A percentile compares a stretch with the other conserved stretches of the same genome.
These are phyloP conservation scores for Cutaneotrichosporon sp. DNA, from an alignment of 1,284 basidiomycete species.

Conservation along the genomic window DNA sequence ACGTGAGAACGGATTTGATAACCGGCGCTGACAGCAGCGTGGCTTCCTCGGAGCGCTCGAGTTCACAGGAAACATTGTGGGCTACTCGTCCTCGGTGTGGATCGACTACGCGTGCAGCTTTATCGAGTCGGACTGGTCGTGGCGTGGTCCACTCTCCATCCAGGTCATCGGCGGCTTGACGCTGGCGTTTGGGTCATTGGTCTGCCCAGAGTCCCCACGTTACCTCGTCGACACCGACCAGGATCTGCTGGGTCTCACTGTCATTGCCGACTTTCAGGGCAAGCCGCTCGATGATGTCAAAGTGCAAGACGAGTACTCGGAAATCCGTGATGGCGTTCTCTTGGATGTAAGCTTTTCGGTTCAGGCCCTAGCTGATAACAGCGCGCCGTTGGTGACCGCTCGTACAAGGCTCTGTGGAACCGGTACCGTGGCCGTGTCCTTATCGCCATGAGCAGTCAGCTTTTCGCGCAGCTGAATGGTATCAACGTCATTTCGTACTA, in stretches of 20 bases:
- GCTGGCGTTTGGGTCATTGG: constrained; percentile 72
- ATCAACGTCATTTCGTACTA: constrained; percentile 95
- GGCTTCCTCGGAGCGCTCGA: constrained; percentile 93
- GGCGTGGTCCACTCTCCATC: constrained; percentile 78
- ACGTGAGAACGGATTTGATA: constrained; percentile 56
- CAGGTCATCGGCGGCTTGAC: constrained; percentile 83
- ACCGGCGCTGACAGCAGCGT: constrained; percentile 47
- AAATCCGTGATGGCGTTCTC: constrained; percentile 84
- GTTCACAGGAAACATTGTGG: constrained; percentile 88
- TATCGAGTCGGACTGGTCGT: constrained; percentile 71
- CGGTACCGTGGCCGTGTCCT: constrained; percentile 83
- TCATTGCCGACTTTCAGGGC: constrained; percentile 86
- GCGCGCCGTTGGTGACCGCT: constrained; percentile 70
- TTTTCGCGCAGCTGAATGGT: constrained; percentile 92
- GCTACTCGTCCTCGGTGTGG: constrained; percentile 95
- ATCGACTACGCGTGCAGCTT: constrained; percentile 90
- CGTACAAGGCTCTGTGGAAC: constrained; percentile 80
- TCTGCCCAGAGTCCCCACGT: constrained; percentile 88
- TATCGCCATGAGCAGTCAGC: constrained; percentile 95
- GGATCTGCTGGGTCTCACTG: constrained; percentile 77
- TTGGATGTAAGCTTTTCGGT: constrained; percentile 58
- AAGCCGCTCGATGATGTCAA: constrained; percentile 66
- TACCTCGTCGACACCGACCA: constrained; percentile 89
- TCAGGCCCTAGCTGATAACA: constrained; percentile 10
- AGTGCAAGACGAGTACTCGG: constrained; percentile 79